Percentiles rank a stretch among this genome's conserved stretches.
These are phyloP conservation scores for Tolypocladium inflatum DNA, from an alignment of 2,329 filamentous ascomycete species.

Conservation along the genomic window DNA sequence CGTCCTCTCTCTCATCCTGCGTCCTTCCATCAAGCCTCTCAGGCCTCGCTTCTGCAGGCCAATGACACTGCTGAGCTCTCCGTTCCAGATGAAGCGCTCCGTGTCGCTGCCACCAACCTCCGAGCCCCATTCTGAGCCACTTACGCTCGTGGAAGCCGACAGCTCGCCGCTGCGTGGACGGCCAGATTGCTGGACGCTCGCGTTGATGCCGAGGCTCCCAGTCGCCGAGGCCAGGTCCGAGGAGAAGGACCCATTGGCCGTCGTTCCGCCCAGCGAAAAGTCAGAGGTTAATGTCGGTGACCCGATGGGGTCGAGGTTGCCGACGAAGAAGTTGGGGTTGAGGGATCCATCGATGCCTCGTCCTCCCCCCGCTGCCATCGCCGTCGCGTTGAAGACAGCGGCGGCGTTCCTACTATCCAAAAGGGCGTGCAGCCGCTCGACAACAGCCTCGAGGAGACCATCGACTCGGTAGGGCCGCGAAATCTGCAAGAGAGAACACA, in stretches of 20 bases:
- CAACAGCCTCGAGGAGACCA: constrained; percentile 82
- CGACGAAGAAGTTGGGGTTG: constrained; percentile 54
- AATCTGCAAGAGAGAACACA: constrained; percentile 90
- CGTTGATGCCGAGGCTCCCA: constrained; percentile 39
- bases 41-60: constrained; percentile 90
- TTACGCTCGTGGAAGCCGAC: constrained; percentile 40
- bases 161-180: constrained; percentile 37
- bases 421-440: constrained; percentile 80
- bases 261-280: constrained; percentile 21
- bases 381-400: constrained; percentile 94
- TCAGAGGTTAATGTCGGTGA: constrained; percentile 22
- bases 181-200: constrained; percentile 23
- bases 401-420: constrained; percentile 91
- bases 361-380: constrained; percentile 93
- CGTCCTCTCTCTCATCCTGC: constrained; percentile 69
- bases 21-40: constrained; percentile 87
- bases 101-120: constrained; percentile 41
- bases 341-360: constrained; percentile 63
- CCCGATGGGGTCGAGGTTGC: constrained; percentile 33
- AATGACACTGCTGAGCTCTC: constrained; percentile 80
- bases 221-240: constrained; percentile 23
- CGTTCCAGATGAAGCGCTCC: constrained; percentile 58
- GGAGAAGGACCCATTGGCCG: constrained; percentile 16
- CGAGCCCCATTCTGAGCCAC: constrained; percentile 47
- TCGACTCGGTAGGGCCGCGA: constrained; percentile 90